Evolutionary conservation across 345 rosid species (phyloP).

Genomic region (Euphorbia tirucalli): DNA sequence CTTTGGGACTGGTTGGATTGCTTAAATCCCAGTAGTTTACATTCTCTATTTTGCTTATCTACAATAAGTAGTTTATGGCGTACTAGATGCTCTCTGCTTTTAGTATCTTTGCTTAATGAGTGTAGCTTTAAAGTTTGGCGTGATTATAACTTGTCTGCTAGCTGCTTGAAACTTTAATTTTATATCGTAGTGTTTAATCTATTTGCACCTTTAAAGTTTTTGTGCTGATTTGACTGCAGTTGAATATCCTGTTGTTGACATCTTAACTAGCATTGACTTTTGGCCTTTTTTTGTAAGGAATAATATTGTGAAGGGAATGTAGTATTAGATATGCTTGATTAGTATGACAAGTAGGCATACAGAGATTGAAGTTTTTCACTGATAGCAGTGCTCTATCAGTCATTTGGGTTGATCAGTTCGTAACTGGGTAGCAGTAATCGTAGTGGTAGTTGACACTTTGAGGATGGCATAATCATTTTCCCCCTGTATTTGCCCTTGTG

Average conservation of each 20-base stretch:
- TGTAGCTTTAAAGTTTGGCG: constrained; percentile 62
- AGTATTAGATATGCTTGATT: constrained; percentile 33
- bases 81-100: constrained; percentile 46
- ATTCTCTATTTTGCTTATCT: constrained; percentile 56
- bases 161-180: constrained; percentile 40
- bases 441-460: constrained; percentile 63
- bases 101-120: constrained; percentile 54
- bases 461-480: constrained; percentile 66
- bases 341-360: constrained; percentile 31
- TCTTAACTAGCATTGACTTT: constrained; percentile 19
- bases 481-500: constrained; percentile 69
- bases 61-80: constrained; percentile 64
- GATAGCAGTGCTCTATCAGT: constrained; percentile 41
- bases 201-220: constrained; percentile 31
- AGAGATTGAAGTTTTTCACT: constrained; percentile 30
- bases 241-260: constrained; percentile 15
- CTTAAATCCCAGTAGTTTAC: constrained; percentile 62
- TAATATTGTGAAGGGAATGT: constrained; percentile 18
- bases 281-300: constrained; percentile 13
- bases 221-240: constrained; percentile 31
- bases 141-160: constrained; percentile 60
- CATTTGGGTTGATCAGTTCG: constrained; percentile 37
- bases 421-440: constrained; percentile 50
- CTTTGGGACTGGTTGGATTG: constrained; percentile 67
- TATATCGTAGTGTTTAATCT: constrained; percentile 50